A percentile compares a stretch with the other conserved stretches of the same genome.
These are phyloP conservation scores for Magnusiomyces suaveolens DNA, from an alignment of 1,139 yeast species.

Conservation along the genomic window DNA sequence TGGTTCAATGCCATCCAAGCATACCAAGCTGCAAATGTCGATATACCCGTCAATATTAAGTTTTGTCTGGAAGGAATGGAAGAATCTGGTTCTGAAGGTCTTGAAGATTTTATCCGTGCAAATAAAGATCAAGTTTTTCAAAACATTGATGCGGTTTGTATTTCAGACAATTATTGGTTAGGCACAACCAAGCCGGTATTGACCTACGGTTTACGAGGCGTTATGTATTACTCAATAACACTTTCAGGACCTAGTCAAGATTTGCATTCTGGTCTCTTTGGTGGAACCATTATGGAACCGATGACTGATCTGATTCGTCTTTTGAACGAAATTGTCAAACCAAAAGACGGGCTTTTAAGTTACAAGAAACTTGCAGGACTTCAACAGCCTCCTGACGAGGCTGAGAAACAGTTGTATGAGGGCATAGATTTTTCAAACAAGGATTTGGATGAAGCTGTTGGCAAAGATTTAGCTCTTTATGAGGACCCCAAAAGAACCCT, in stretches of 20 bases:
- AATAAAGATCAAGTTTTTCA: slow-evolving; percentile 76
- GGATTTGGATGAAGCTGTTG: slow-evolving; percentile 81
- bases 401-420: slow-evolving; percentile 71
- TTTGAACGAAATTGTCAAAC: slow-evolving; percentile 57
- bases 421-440: slow-evolving; percentile 72
- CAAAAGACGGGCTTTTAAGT: slow-evolving; percentile 59
- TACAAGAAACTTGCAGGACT: slow-evolving; percentile 84
- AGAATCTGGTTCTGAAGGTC: slow-evolving; percentile 90
- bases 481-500: slow-evolving; percentile 62
- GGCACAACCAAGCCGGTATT: slow-evolving; percentile 95
- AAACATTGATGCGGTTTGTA: slow-evolving; percentile 87
- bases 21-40: slow-evolving; percentile 71
- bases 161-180: slow-evolving; percentile 96
- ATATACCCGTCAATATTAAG: slow-evolving; percentile 85
- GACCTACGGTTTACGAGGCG: slow-evolving; percentile 96
- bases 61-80: slow-evolving; percentile 99
- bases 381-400: slow-evolving; percentile 82
- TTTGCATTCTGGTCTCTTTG: slow-evolving; percentile 93
- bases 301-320: slow-evolving; percentile 83
- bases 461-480: slow-evolving; percentile 72
- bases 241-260: slow-evolving; percentile 93
- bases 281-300: slow-evolving; percentile 96
- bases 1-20: slow-evolving; percentile 94
- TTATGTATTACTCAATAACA: slow-evolving; percentile 77
- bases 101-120: slow-evolving; percentile 67